Conservation (phyloP, 2,329 filamentous ascomycete genomes). For the Ceratocystis alfenasii region DNA sequence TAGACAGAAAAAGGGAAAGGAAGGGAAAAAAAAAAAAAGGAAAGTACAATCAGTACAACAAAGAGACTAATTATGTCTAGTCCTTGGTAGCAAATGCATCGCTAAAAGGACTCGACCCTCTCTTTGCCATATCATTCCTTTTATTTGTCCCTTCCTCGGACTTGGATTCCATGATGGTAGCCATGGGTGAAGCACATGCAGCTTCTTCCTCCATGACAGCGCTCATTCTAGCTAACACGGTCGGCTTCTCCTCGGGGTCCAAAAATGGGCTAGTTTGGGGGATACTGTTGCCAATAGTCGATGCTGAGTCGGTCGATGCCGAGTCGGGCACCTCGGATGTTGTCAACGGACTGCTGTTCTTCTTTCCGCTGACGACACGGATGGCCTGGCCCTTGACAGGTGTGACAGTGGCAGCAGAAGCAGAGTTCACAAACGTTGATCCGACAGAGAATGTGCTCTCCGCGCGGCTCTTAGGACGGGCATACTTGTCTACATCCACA, state of each 20-base stretch:
- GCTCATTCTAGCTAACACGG: constrained; percentile 39
- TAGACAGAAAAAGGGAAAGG: constrained; percentile 7
- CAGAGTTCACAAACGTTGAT: constrained; percentile 55
- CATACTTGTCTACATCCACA: constrained; percentile 54
- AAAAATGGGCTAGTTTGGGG: constrained; percentile 40
- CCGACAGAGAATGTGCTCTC: constrained; percentile 52
- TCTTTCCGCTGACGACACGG: constrained; percentile 42
- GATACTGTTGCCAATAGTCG: background rate
- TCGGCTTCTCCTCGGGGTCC: constrained; percentile 37
- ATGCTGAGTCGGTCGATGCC: background rate
- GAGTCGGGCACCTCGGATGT: constrained; percentile 2
- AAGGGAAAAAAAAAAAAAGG: background rate
- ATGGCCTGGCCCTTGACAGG: constrained; percentile 49
- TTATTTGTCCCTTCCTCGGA: constrained; percentile 27
- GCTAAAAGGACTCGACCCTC: constrained; percentile 41
- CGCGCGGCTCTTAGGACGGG: constrained; percentile 42
- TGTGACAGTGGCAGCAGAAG: constrained; percentile 45
- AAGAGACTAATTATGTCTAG: constrained; percentile 24
- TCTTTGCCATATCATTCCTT: constrained; percentile 26
- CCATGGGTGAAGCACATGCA: constrained; percentile 31
- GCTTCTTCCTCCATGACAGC: constrained; percentile 45
- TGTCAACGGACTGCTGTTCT: constrained; percentile 25
- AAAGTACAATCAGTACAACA: constrained; percentile 1
- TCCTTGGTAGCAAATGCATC: constrained; percentile 47
- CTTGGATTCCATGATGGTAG: constrained; percentile 25